Base-by-base conservation (phyloP, 2,329 filamentous ascomycete genomes). In the Nigrospora oryzae region DNA sequence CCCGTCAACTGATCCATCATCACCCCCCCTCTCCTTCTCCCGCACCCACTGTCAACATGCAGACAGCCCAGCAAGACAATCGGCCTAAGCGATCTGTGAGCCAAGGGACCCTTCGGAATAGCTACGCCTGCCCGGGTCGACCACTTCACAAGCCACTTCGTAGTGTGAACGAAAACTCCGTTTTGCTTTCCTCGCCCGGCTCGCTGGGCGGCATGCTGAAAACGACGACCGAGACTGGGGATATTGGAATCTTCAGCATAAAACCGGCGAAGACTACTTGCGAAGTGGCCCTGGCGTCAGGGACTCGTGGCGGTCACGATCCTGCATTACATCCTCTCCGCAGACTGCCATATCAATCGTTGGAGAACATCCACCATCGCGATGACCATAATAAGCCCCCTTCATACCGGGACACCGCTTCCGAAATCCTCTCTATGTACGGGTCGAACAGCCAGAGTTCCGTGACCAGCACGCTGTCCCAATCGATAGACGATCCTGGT, bases 201-300 rank as follows among this genome's bases (percentile, higher is more conserved):
- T 74, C 74, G 2, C 62, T 82, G n/a, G 73, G 80, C 52, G 74
- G 77, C 57, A 82, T 83, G 79, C 65, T 83, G 47, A 83, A 77
- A 62, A 83, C 74, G 4, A 81, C 76, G 1, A 83, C 79, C 1
- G 80, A 83, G 55, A 81, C 78, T 10, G 79, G 79, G n/a, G 77
- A 83, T 51, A 79, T 81, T 51, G 78, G 77, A 5, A 62, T 75
- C 41, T 82, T 81, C 57, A 78, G 74, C 42, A 77, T 79, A 51
- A 69, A 65, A 39, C 65, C 71, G 8, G 45, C 63, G 61, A 6
- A 28, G 17, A 35, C 58, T 59, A 11, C 58, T 47, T 16, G 48
- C 49, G 38, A 53, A 10, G 33, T 28, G n/a, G 31, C 19, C 34
- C 7, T 42, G 44, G 5, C 31, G 31, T 43, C 60, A 59, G 15